Evolutionary conservation across 495 filamentous ascomycete species (phyloP).

Genomic region (Lentithecium fluviatile): DNA sequence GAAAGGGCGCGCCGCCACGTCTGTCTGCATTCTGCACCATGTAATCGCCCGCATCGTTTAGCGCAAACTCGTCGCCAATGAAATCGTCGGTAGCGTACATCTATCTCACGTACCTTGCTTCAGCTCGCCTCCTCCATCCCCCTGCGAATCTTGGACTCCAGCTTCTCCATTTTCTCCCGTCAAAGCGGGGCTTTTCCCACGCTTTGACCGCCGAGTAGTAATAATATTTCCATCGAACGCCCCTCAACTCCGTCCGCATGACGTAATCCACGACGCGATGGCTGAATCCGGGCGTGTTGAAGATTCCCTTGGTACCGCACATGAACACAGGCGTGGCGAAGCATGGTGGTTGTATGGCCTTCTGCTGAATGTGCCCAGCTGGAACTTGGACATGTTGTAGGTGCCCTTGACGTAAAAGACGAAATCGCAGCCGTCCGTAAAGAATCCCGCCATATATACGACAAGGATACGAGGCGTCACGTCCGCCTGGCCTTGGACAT

Average conservation of each 20-base stretch:
- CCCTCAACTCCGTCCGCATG: conserved; percentile 1
- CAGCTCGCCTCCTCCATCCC: not conserved
- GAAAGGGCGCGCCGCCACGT: too few species aligned
- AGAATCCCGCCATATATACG: conserved; percentile 14
- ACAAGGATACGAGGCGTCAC: not conserved
- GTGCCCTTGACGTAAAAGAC: not conserved
- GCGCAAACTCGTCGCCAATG: too few species aligned
- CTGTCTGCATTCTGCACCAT: too few species aligned
- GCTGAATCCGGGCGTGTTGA: too few species aligned
- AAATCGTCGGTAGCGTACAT: too few species aligned
- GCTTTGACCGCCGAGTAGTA: conserved; percentile 1
- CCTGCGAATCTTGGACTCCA: not conserved
- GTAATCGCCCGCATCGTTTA: not conserved
- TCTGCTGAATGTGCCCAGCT: not conserved
- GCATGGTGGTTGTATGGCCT: conserved; percentile 1
- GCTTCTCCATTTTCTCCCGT: not conserved
- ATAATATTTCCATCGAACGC: conserved; percentile 8
- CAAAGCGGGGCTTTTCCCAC: conserved; percentile 6
- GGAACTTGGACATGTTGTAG: conserved; percentile 6
- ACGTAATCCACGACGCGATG: too few species aligned
- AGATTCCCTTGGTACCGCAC: not conserved
- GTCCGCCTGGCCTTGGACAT: not conserved
- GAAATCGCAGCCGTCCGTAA: conserved; percentile 10
- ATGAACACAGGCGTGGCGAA: conserved; percentile 10
- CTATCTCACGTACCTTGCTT: too few species aligned